These are phyloP conservation scores for Geotrichum histeridarum DNA, from an alignment of 1,139 yeast species.

Conservation along the genomic window DNA sequence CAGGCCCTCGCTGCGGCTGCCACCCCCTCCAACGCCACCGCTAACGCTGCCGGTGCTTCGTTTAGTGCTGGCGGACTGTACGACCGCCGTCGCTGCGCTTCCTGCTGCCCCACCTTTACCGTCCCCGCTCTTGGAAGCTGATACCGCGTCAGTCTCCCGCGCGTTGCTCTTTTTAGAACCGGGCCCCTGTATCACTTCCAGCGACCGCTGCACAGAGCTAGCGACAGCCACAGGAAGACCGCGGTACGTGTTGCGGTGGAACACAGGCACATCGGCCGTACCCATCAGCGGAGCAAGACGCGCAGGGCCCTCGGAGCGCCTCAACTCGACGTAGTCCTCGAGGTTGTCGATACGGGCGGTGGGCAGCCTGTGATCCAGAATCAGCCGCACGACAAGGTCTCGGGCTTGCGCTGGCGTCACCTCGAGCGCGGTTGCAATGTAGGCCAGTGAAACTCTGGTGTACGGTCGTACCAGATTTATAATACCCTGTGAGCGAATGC, in stretches of 20 bases:
- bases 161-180: background rate
- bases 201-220: background rate
- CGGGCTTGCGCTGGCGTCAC: constrained; percentile 38
- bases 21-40: background rate
- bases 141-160: background rate
- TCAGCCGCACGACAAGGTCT: constrained; percentile 42
- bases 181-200: background rate
- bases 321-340: background rate
- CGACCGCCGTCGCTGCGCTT: background rate
- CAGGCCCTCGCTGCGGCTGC: background rate
- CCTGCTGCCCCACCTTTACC: background rate
- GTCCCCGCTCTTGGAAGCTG: background rate
- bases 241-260: background rate
- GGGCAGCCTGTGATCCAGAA: constrained; percentile 44
- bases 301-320: background rate
- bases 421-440: constrained; percentile 32
- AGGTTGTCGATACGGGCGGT: constrained; percentile 44
- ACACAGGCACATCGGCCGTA: constrained; percentile 1
- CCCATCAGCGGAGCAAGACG: background rate
- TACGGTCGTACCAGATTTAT: constrained; percentile 41
- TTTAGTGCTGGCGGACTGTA: background rate
- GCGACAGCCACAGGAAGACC: constrained; percentile 3
- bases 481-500: constrained; percentile 37
- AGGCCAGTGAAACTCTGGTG: constrained; percentile 35
- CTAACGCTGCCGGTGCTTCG: background rate